These are phyloP conservation scores for Venturia nashicola DNA, from an alignment of 2,329 filamentous ascomycete genomes.

Conservation along the genomic window DNA sequence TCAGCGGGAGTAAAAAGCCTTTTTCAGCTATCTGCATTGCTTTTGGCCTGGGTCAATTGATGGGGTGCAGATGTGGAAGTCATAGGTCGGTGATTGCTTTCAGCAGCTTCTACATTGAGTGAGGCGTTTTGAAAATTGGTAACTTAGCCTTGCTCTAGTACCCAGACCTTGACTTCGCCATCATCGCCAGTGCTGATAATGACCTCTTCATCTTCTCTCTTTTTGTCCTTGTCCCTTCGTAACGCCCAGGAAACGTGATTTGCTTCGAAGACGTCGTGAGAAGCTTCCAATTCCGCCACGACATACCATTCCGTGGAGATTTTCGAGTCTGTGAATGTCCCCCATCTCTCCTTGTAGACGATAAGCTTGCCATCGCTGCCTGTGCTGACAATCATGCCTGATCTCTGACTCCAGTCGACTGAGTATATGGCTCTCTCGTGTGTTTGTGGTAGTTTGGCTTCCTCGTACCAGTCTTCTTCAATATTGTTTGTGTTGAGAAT, in stretches of 20 bases:
- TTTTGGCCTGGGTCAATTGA: too few relatives aligned
- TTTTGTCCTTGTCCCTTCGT: conserved; percentile 55
- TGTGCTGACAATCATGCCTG: conserved; percentile 71
- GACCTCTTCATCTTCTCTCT: conserved; percentile 61
- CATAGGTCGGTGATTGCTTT: too few relatives aligned
- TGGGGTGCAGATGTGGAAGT: too few relatives aligned
- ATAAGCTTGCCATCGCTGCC: conserved; percentile 77
- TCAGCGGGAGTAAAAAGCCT: too few relatives aligned
- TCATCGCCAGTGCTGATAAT: conserved; percentile 88
- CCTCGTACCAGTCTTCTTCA: conserved; percentile 75
- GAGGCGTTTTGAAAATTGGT: too few relatives aligned
- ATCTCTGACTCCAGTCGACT: conserved; percentile 66
- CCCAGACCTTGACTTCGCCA: conserved; percentile 77
- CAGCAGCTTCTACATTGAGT: too few relatives aligned
- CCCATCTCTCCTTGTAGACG: conserved; percentile 58
- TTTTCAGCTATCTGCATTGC: too few relatives aligned
- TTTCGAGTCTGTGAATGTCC: conserved; percentile 15
- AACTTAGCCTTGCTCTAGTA: conserved; percentile 3
- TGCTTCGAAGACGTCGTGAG: conserved; percentile 86
- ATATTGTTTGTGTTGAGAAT: conserved; percentile 64
- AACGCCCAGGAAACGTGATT: conserved; percentile 86
- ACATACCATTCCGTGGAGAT: conserved; percentile 53
- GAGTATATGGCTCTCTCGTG: conserved; percentile 80
- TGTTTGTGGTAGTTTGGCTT: conserved; percentile 57
- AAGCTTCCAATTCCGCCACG: conserved; percentile 55